phyloP scores from a whole-genome alignment of 192 early-diverging fungal genomes.

The Lobulomyces angularis region DNA sequence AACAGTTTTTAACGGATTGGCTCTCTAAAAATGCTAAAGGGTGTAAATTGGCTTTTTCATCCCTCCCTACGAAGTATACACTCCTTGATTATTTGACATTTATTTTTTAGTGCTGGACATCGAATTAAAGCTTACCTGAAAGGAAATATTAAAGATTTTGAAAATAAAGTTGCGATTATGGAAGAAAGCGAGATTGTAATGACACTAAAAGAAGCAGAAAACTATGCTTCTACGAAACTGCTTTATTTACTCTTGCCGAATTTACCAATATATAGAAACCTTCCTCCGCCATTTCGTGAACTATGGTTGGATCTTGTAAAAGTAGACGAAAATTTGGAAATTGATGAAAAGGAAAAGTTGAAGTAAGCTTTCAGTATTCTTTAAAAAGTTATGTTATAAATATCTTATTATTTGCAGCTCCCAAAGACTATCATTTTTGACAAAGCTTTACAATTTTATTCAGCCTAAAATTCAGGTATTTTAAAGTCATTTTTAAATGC shows the following conservation, averaged over 20 bases:
- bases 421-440: constrained; percentile 4
- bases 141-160: constrained; percentile 13
- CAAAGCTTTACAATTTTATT: constrained; percentile 1
- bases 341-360: constrained; percentile 13
- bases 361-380: constrained; percentile 16
- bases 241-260: constrained; percentile 26
- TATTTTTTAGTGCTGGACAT: neutral
- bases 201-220: constrained; percentile 31
- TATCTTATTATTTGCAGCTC: neutral
- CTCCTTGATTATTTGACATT: neutral
- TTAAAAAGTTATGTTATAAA: constrained; percentile 11
- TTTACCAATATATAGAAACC: constrained; percentile 33
- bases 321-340: constrained; percentile 16
- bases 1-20: constrained; percentile 8
- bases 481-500: constrained; percentile 3
- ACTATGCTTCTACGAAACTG: constrained; percentile 35
- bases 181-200: constrained; percentile 24
- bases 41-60: neutral
- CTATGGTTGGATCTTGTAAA: constrained; percentile 42
- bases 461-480: constrained; percentile 7
- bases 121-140: neutral
- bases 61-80: no score
- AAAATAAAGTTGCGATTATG: constrained; percentile 11
- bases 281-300: constrained; percentile 47
- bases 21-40: neutral